These are phyloP conservation scores for Saitozyma sp. DNA, from an alignment of 768 basidiomycete genomes.

Conservation along the genomic window DNA sequence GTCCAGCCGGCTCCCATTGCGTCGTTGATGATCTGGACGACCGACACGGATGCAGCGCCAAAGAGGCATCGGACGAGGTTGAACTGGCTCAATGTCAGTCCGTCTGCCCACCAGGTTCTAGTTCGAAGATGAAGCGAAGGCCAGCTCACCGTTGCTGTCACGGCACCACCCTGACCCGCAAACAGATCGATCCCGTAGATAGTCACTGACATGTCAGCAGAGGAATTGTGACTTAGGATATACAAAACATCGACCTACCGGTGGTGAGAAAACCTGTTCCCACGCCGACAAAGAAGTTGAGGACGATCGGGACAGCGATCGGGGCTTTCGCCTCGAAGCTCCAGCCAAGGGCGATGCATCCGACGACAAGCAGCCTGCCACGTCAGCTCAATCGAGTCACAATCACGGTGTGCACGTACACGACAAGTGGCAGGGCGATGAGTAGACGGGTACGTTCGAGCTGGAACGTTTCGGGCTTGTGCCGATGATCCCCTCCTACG, in stretches of 20 bases:
- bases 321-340: constrained; percentile 22
- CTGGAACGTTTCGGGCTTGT: constrained; percentile 33
- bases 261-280: constrained; percentile 20
- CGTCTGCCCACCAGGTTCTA: neutral
- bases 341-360: constrained; percentile 39
- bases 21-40: constrained; percentile 40
- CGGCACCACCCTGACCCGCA: constrained; percentile 33
- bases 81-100: constrained; percentile 24
- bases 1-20: constrained; percentile 46
- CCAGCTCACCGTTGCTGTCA: constrained; percentile 37
- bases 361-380: constrained; percentile 17
- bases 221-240: neutral
- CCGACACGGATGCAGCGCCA: constrained; percentile 36
- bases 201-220: constrained; percentile 14
- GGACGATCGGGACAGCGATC: constrained; percentile 34
- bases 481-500: constrained; percentile 38
- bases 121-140: neutral
- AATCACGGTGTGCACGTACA: neutral
- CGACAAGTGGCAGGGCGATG: constrained; percentile 16
- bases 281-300: constrained; percentile 28
- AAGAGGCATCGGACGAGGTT: constrained; percentile 46
- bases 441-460: constrained; percentile 13
- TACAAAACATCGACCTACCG: constrained; percentile 9
- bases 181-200: constrained; percentile 41
- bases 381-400: neutral